These are phyloP conservation scores for Fusarium succisae DNA, from an alignment of 2,329 filamentous ascomycete genomes.

Conservation along the genomic window DNA sequence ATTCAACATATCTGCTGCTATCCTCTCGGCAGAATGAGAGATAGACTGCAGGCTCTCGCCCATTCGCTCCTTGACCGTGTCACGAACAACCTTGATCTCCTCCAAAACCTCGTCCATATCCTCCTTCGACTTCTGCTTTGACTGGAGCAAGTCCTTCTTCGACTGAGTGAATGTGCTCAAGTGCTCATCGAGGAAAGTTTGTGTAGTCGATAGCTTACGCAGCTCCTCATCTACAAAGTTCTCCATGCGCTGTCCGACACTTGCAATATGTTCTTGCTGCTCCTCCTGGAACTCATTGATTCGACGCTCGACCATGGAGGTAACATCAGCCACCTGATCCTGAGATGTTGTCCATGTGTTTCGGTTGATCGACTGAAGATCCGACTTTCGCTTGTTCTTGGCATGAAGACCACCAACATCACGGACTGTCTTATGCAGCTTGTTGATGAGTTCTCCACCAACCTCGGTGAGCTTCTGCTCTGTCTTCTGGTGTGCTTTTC, in stretches of 20 bases:
- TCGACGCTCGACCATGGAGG: conserved; percentile 77
- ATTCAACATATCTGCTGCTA: conserved; percentile 86
- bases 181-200: conserved; percentile 75
- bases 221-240: conserved; percentile 80
- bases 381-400: conserved; percentile 86
- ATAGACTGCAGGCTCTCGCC: conserved; percentile 86
- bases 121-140: conserved; percentile 76
- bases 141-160: conserved; percentile 72
- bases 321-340: conserved; percentile 78
- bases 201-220: conserved; percentile 73
- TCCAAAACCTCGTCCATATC: conserved; percentile 92
- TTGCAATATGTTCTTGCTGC: conserved; percentile 75
- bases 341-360: conserved; percentile 82
- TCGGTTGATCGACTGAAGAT: conserved; percentile 83
- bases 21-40: conserved; percentile 84
- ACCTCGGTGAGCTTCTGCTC: conserved; percentile 80
- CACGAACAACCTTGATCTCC: conserved; percentile 88
- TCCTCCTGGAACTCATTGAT: conserved; percentile 76
- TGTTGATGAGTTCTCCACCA: conserved; percentile 79
- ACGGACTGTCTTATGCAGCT: conserved; percentile 78
- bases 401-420: conserved; percentile 85
- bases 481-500: conserved; percentile 86
- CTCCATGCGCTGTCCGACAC: conserved; percentile 77
- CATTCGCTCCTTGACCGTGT: conserved; percentile 87
- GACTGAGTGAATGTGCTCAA: conserved; percentile 73